These are phyloP conservation scores for Xylaria grammica DNA, from an alignment of 495 filamentous ascomycete genomes.

Conservation along the genomic window DNA sequence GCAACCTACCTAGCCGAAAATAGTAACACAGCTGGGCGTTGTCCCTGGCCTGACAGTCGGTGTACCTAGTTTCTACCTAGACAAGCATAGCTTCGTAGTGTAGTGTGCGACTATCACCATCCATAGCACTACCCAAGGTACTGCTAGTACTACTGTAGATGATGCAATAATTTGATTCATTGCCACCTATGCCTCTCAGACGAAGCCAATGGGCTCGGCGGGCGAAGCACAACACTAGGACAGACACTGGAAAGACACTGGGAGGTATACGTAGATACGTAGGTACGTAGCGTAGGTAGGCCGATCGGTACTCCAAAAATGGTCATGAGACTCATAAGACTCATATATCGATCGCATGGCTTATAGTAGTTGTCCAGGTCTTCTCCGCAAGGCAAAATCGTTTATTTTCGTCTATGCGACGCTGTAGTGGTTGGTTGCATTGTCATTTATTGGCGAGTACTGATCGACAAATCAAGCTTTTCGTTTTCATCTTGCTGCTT, in stretches of 20 bases:
- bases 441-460: not conserved
- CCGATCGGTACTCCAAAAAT: too few species aligned
- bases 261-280: too few species aligned
- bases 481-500: not conserved
- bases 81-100: too few species aligned
- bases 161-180: not conserved
- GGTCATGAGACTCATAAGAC: too few species aligned
- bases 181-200: not conserved
- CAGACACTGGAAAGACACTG: too few species aligned
- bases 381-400: too few species aligned
- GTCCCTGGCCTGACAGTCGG: not conserved
- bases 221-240: too few species aligned
- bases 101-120: not conserved
- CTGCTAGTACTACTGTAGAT: too few species aligned
- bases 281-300: too few species aligned
- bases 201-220: too few species aligned
- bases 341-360: too few species aligned
- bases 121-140: not conserved
- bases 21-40: not conserved
- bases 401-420: not conserved
- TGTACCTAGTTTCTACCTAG: not conserved
- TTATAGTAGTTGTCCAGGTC: too few species aligned
- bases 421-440: not conserved
- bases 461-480: constrained; percentile 11
- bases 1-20: constrained; percentile 6